phyloP scores from a whole-genome alignment of 257 asterid species.

The Nicotiana otophora region DNA sequence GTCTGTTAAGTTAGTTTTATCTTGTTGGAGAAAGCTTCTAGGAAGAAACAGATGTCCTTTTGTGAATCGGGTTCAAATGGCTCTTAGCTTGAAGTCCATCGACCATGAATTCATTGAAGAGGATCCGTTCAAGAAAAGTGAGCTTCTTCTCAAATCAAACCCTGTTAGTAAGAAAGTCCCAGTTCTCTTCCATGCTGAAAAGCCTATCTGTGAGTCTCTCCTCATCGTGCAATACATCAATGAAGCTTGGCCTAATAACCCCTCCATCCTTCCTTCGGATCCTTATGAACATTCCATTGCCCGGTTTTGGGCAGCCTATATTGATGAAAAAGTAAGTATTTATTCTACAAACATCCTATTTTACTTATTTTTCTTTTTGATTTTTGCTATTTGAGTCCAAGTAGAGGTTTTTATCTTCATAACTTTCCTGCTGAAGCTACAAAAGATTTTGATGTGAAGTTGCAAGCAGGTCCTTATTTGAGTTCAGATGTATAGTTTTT shows the following conservation, averaged over 20 bases:
- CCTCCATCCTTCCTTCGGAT: conserved; percentile 35
- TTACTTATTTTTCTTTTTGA: background rate
- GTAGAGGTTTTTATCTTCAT: background rate
- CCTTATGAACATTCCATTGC: conserved; percentile 40
- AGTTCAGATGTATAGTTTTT: background rate
- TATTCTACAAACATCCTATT: background rate
- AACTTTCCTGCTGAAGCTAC: too few relatives aligned
- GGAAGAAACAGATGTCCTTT: conserved; percentile 37
- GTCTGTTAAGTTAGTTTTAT: background rate
- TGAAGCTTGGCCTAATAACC: conserved; percentile 31
- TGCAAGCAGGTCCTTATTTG: background rate
- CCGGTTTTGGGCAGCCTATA: conserved; percentile 51
- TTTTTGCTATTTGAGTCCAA: background rate
- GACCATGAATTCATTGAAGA: conserved; percentile 34
- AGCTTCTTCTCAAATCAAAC: conserved; percentile 38
- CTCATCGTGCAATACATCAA: conserved; percentile 38
- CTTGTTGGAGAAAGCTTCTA: conserved; percentile 16
- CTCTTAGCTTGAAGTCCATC: conserved; percentile 42
- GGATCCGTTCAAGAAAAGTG: conserved; percentile 22
- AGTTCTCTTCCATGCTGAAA: conserved; percentile 39
- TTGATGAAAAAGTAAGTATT: conserved; percentile 39
- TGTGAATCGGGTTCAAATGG: conserved; percentile 37
- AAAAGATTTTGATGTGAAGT: background rate
- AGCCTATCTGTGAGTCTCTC: conserved; percentile 42
- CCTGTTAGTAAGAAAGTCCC: conserved; percentile 54